Evolutionary conservation across 768 basidiomycete genomes (phyloP), one percentile per base, ranked within the genome.

Genomic region (Ramaria rubella): DNA sequence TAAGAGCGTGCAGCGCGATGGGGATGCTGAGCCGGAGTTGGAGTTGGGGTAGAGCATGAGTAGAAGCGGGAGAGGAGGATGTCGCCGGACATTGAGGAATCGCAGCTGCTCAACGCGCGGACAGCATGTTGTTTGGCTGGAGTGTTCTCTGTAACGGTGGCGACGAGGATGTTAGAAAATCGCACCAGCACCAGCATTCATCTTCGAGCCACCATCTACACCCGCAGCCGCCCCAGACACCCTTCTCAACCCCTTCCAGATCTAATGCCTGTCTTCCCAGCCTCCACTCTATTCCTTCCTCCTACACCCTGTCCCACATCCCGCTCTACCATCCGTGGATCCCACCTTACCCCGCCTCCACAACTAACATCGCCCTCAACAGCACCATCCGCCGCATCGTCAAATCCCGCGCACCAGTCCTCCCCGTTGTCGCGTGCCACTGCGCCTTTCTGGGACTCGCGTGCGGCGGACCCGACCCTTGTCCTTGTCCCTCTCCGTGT

Each of bases 401-500:
- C 49, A 94, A 79, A 61, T 90, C 30, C 40, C 24, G 26, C 11
- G 21, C 30, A 19, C 43, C 54, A 2, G 42, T n/a, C 45, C 87
- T 75, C 1, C 90, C 90, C 0, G 87, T 87, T 5, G 90, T 88
- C 0, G 87, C 87, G 1, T 85, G 75, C 90, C 90, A 92, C 21
- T 78, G 59, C 26, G 52, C 19, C 42, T 54, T 54, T 5, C 74
- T 70, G 0, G 76, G 73, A 34, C 72, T 75, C 27, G 71, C 58
- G 30, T 70, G 51, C 36, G 73, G 60, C 33, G 75, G 62, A 29
- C 62, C 38, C 21, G 57, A 21, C n/a, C 17, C n/a, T 42, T 17
- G n/a, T 60, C 8, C 27, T 3, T 19, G 50, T 21, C 21, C 27
- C 38, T 40, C 14, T 19, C 14, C 19, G 19, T 19, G 12, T 19